Conservation (phyloP, 176 grass and related monocot species). For the Lolium rigidum region DNA sequence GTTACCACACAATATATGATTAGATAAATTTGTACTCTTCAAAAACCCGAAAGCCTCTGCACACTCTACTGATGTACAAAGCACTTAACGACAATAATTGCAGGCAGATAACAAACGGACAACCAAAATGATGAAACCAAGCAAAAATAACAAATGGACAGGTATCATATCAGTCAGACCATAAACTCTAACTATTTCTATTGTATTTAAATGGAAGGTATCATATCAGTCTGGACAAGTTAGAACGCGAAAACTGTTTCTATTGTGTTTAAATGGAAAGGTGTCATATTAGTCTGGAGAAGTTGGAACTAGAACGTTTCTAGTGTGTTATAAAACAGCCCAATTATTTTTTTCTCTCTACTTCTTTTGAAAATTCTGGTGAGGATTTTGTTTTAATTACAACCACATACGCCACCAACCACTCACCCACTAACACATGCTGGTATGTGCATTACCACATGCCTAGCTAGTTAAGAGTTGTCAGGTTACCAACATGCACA, state of each 20-base stretch:
- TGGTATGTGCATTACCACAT: neutral
- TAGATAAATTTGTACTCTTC: neutral
- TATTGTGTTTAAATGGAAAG: neutral
- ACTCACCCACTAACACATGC: slow-evolving; percentile 2
- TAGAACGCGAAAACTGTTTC: neutral
- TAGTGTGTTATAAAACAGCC: neutral
- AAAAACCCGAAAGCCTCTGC: neutral
- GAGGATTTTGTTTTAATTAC: neutral
- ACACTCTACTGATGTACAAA: neutral
- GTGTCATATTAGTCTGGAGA: neutral
- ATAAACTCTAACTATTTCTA: too few relatives aligned
- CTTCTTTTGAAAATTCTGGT: too few relatives aligned
- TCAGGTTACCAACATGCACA: neutral
- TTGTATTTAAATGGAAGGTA: neutral
- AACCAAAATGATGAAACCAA: neutral
- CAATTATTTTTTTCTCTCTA: too few relatives aligned
- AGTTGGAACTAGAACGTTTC: neutral
- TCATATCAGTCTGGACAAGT: neutral
- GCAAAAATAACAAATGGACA: neutral
- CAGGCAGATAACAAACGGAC: slow-evolving; percentile 3
- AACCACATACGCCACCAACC: neutral
- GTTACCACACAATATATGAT: neutral
- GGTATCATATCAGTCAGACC: neutral
- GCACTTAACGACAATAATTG: neutral
- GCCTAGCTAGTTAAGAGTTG: neutral